Base-by-base conservation (phyloP, 2,329 filamentous ascomycete genomes). In the Sphaerulina vaccinii region DNA sequence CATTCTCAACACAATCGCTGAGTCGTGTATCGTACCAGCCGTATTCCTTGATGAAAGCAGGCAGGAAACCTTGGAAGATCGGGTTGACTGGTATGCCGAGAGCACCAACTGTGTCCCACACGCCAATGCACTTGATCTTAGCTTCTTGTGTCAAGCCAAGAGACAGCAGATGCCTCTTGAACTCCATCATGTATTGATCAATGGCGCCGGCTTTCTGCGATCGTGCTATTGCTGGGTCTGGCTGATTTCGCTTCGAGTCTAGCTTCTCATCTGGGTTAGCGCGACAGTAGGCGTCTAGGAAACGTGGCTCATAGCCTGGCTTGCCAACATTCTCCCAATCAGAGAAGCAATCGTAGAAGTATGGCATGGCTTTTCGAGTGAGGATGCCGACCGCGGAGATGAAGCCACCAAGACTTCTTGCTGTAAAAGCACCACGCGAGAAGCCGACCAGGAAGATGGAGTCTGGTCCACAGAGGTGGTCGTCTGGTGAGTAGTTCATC, bases 401-500 rank as follows among this genome's bases (percentile, higher is more conserved):
- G 61, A 76, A 71, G 39, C 73, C 73, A 2, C 69, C 72, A 0
- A 75, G 65, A 42, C 68, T 71, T 7, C 73, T 68, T 22, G 70
- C 70, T 0, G 71, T 77, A 52, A 70, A 77, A 1, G 74, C 70
- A n/a, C 74, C 73, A 33, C 74, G 65, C 5, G 71, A 74, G 58
- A 75, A 75, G 2, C 74, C 74, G 27, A 75, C 66, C 2, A 76
- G 57, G 60, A 71, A 76, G 36, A 76, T 74, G 9, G 72, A 71
- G 43, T 75, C 74, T 2, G 62, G 62, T 3, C 59, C 49, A 45
- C 62, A 62, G 19, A 64, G 54, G 15, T 57, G 39, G 35, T 65
- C 59, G 16, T 66, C 58, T 13, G 63, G 59, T 6, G 63, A 55
- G 60, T 84, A 84, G 67, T 85, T 85, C 59, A 79, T 76, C 49